Percentiles rank a stretch among this genome's conserved stretches.
Evolutionary conservation across 352 stramenopile species (phyloP).

Genomic region (Pythium myriotylum): DNA sequence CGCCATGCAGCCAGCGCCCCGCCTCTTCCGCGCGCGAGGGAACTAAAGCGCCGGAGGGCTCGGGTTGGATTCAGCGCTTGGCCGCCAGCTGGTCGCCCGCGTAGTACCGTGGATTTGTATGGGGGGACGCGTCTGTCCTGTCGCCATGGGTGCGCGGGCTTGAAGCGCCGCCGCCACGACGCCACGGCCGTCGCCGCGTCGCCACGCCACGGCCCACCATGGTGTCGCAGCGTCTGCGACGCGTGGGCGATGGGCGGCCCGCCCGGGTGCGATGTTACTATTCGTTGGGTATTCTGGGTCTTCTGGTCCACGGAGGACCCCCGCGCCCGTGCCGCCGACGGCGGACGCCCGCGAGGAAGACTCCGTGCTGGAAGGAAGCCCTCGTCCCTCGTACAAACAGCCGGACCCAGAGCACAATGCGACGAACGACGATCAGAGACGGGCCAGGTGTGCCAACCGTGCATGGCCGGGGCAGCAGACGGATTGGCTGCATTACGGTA

Average conservation of each 20-base stretch:
- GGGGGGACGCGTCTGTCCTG: too few species aligned
- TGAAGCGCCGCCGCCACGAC: background rate
- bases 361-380: too few species aligned
- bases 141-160: too few species aligned
- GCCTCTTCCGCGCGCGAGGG: background rate
- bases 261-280: too few species aligned
- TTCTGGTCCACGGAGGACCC: too few species aligned
- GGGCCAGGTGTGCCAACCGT: background rate
- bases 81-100: background rate
- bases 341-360: too few species aligned
- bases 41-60: background rate
- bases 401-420: slow-evolving; percentile 9
- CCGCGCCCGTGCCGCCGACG: too few species aligned
- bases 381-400: too few species aligned
- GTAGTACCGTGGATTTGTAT: too few species aligned
- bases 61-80: background rate
- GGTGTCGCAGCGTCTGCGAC: too few species aligned
- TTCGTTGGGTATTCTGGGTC: too few species aligned
- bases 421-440: slow-evolving; percentile 7
- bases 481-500: background rate
- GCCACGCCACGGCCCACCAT: background rate
- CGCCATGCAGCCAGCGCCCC: slow-evolving; percentile 12
- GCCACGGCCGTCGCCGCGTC: background rate
- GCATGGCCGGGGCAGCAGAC: background rate
- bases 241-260: too few species aligned